Evolutionary conservation across 2,329 filamentous ascomycete species (phyloP), one percentile per base, ranked within the genome.

Genomic region (Rutstroemia sydowiana): DNA sequence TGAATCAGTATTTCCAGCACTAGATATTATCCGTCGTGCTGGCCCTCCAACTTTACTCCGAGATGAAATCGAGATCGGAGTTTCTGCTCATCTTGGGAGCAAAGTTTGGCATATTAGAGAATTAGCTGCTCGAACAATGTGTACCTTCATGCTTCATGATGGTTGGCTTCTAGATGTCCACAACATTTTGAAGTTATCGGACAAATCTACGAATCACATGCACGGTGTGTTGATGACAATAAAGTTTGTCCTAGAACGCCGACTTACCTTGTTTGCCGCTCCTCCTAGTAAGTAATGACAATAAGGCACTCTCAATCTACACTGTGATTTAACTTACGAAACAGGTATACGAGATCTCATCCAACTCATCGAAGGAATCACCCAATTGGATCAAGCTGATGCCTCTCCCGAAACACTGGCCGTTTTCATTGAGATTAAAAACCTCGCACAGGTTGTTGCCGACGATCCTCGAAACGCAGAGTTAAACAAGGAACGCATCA

Each of bases 21-120:
- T 95, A n/a, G 87, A 92, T 59, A 86, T 95, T 32, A 76, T 93
- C 45, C 81, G 87, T 45, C 78, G 87, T 48, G 84, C 84, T 10
- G 79, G 81, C 0, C 81, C 87, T 1, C 86, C 87, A 0, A 73
- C 77, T 21, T 65, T 73, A 2, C 69, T 79, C 53, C 72, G 76
- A 1, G 69, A 73, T 1, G 73, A 77, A 43, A 76, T 90, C 5
- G 75, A 79, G 59, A 61, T 67, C 3, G 73, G 78, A 43, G 80
- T 92, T 7, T 67, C 76, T 6, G 73, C 72, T 39, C 82, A 91
- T 50, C 73, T 89, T 3, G 77, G 73, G 10, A 89, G 84, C 56
- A 77, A 77, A 0, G 78, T 88, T 16, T 93, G 88, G 88, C 86
- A 90, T 63, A 80, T 93, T 6, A 76, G 88, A 45, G 87, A 92